Evolutionary conservation across 371 early-diverging fungal species (phyloP).

Genomic region (Apophysomyces sp.): DNA sequence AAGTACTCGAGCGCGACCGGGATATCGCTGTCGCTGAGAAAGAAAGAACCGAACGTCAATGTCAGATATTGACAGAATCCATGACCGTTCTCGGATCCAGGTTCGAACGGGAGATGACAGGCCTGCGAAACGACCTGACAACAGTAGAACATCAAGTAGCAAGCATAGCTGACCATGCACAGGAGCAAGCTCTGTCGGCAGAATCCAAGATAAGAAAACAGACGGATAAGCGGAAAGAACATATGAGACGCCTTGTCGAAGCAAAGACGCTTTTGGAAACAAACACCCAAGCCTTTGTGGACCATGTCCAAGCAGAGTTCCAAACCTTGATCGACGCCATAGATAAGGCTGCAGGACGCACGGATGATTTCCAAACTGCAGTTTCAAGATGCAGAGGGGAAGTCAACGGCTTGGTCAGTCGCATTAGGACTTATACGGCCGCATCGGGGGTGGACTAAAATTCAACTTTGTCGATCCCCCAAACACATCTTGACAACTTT

Average conservation of each 20-base stretch:
- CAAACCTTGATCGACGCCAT: conserved; percentile 6
- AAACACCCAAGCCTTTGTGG: conserved; percentile 10
- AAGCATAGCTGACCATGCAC: conserved; percentile 8
- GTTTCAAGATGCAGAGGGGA: conserved; percentile 27
- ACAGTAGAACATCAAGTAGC: conserved; percentile 16
- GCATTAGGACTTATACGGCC: conserved; percentile 13
- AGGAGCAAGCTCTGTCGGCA: not conserved
- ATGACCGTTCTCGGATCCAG: conserved; percentile 13
- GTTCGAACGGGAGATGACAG: conserved; percentile 21
- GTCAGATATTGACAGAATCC: conserved; percentile 19
- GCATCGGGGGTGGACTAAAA: not conserved
- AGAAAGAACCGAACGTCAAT: conserved; percentile 23
- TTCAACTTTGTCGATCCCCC: not conserved
- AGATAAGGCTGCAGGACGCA: not conserved
- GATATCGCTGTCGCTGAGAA: conserved; percentile 18
- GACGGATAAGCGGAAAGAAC: conserved; percentile 9
- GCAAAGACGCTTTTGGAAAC: conserved; percentile 1
- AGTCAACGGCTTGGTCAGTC: conserved; percentile 18
- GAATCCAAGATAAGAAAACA: conserved; percentile 17
- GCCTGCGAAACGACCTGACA: conserved; percentile 13
- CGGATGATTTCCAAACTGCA: conserved; percentile 7
- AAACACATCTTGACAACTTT: not conserved
- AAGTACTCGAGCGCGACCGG: conserved; percentile 24
- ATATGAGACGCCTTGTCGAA: not conserved
- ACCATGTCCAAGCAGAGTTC: conserved; percentile 7